Conservation (phyloP, 1,284 basidiomycete genomes). For the Spongispora temasekensis region DNA sequence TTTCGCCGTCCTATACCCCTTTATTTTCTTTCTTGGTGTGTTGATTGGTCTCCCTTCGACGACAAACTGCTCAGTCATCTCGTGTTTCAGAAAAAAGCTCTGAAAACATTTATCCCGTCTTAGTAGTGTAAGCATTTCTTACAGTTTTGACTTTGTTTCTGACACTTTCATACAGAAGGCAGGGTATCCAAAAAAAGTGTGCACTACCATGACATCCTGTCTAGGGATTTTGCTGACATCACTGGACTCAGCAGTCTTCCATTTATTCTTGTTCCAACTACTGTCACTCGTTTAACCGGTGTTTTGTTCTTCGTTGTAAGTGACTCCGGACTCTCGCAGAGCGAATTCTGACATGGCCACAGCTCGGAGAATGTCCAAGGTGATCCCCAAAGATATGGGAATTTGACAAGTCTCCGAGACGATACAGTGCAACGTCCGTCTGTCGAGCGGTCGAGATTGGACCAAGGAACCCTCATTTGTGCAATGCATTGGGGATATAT, state of each 20-base stretch:
- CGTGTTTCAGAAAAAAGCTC: neutral
- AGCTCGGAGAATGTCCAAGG: slow-evolving; percentile 5
- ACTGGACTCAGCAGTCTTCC: neutral
- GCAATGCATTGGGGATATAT: too few species aligned
- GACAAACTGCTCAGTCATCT: neutral
- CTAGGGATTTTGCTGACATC: neutral
- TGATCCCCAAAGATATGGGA: too few species aligned
- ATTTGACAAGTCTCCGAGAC: too few species aligned
- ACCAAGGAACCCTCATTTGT: too few species aligned
- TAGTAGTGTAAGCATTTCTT: neutral
- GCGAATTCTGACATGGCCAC: neutral
- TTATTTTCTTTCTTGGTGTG: slow-evolving; percentile 1
- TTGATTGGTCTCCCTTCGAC: neutral
- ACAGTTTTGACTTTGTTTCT: neutral
- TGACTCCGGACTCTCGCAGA: neutral
- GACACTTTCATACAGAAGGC: neutral
- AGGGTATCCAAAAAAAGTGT: neutral
- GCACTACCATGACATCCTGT: neutral
- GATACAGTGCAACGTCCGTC: too few species aligned
- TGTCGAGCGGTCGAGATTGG: too few species aligned
- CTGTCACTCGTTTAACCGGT: slow-evolving; percentile 1
- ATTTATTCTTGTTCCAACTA: neutral
- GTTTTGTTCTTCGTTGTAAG: slow-evolving; percentile 1
- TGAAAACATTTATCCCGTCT: neutral
- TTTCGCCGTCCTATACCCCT: slow-evolving; percentile 10